Evolutionary conservation across 2,329 filamentous ascomycete species (phyloP).

Genomic region (Blumeria graminis): DNA sequence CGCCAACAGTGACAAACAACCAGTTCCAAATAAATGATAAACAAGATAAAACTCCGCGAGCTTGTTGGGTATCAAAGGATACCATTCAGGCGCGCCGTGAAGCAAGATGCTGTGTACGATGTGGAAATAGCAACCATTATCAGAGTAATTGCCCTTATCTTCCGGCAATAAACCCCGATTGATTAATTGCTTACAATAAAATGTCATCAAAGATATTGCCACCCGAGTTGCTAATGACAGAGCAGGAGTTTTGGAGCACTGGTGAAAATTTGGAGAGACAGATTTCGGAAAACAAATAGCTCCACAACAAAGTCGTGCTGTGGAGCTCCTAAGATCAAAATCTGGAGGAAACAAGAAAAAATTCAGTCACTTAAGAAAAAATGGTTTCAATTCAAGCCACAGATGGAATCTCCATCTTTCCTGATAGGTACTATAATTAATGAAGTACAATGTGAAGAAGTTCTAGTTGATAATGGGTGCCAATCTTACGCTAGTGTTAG

Average conservation of each 20-base stretch:
- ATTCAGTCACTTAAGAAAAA: not conserved
- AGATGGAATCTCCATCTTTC: not conserved
- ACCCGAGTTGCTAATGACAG: not conserved
- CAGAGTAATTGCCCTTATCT: not conserved
- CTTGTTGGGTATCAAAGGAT: not conserved
- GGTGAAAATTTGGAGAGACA: not conserved
- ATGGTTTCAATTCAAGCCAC: not conserved
- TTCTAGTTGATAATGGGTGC: not conserved
- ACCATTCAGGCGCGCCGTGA: not conserved
- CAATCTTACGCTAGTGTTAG: slow-evolving; percentile 1
- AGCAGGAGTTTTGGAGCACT: not conserved
- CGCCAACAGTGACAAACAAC: not conserved
- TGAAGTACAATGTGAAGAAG: not conserved
- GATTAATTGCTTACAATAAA: not conserved
- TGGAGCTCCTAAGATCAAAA: not conserved
- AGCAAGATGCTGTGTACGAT: not conserved
- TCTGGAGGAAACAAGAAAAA: not conserved
- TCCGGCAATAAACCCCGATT: not conserved
- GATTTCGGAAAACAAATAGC: not conserved
- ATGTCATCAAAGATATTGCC: not conserved
- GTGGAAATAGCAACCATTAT: not conserved
- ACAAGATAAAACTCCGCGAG: not conserved
- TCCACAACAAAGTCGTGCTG: not conserved
- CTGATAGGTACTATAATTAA: not conserved
- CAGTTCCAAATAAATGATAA: not conserved